Evolutionary conservation across 768 basidiomycete genomes (phyloP), one percentile per base, ranked within the genome.

Genomic region (Termitomyces sp.): DNA sequence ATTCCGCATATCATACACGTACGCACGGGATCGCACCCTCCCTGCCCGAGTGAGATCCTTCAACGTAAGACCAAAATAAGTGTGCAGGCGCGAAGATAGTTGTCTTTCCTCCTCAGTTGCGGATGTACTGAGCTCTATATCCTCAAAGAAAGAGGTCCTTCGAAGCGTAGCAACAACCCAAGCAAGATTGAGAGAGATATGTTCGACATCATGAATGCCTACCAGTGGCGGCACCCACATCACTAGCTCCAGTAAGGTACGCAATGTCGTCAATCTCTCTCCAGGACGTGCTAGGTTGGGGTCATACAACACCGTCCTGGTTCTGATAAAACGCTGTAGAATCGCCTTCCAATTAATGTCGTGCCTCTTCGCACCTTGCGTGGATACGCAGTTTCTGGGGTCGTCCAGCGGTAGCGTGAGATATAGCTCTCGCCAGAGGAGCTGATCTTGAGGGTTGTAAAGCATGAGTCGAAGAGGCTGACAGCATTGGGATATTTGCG

Each of bases 351-450:
- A 90, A 57, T 79, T 69, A 7, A 83, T 65, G 3, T 68, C 61
- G 19, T 58, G 28, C 70, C 73, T 57, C 62, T 67, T 67, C 1
- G 28, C 47, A 4, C 75, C 75, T 21, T 66, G 62, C 11, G 70
- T 68, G 2, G 73, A 75, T 5, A 80, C 62, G 46, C 83, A 78
- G n/a, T 53, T 51, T 9, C 83, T 71, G 1, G 83, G 86, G 62
- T 90, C 86, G 57, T 90, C 89, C 55, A 87, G 75, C 0, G 79
- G 75, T 55, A 83, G 79, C 0, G 69, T 62, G 43, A 91, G 82
- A 67, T 89, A 91, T 5, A 90, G 73, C 9, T 68, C 70, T 8
- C 85, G 78, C 89, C 89, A 91, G 38, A 88, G 69, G 48, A 80
- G 71, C 28, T 71, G 71, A 60, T 80, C 74, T 9, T 69, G 68